Evolutionary conservation across 108 stramenopile genomes (phyloP).

Genomic region (Epithemia pelagica): DNA sequence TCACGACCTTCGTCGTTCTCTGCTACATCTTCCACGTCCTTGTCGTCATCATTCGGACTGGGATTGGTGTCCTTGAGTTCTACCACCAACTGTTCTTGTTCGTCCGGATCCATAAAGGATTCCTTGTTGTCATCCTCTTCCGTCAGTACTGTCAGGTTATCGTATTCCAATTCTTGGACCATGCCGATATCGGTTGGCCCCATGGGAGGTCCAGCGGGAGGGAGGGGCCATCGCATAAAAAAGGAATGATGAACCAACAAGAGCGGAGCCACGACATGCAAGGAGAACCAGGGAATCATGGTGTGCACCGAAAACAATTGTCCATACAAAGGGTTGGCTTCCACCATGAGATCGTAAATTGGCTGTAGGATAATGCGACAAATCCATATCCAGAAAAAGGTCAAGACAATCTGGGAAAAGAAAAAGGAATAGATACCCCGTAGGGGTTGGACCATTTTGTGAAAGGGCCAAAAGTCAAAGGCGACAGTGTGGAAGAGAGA

Average conservation of each 20-base stretch:
- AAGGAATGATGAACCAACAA: conserved; percentile 1
- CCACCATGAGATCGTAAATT: conserved; percentile 5
- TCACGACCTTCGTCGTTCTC: no score
- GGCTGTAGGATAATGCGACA: not conserved
- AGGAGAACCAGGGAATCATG: conserved; percentile 4
- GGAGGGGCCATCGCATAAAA: conserved; percentile 6
- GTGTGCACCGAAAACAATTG: not conserved
- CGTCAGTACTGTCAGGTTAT: not conserved
- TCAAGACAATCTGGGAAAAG: not conserved
- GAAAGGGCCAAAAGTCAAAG: conserved; percentile 8
- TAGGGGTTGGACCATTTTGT: not conserved
- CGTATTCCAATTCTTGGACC: not conserved
- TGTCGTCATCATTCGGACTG: no score
- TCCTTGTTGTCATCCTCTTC: not conserved
- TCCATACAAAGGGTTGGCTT: not conserved
- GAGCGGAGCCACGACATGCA: conserved; percentile 3
- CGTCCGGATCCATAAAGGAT: not conserved
- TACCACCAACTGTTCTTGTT: not conserved
- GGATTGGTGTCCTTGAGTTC: no score
- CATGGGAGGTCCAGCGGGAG: conserved; percentile 4
- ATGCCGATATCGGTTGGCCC: conserved; percentile 4
- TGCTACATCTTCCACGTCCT: no score
- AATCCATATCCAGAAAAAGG: conserved; percentile 3
- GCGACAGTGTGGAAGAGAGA: conserved; percentile 2
- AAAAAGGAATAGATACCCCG: conserved; percentile 3